phyloP scores from a whole-genome alignment of 179 eudicot species.

The Spinacia oleracea region DNA sequence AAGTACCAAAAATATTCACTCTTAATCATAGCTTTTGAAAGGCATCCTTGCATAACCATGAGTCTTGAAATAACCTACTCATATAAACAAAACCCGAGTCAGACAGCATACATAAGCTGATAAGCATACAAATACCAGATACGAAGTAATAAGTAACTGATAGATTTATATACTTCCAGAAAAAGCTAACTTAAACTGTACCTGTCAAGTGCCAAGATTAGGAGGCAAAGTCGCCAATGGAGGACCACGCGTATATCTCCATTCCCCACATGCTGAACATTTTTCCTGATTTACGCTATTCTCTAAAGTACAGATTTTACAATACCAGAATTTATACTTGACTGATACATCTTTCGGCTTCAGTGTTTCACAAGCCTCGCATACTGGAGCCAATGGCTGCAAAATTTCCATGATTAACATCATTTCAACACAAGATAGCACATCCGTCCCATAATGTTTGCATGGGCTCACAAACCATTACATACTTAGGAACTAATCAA shows the following conservation, averaged over 20 bases:
- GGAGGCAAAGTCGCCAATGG: conserved; percentile 62
- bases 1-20: not conserved
- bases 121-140: not conserved
- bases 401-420: conserved; percentile 16
- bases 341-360: conserved; percentile 57
- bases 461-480: not conserved
- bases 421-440: not conserved
- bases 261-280: conserved; percentile 74
- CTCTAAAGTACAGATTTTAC: conserved; percentile 83
- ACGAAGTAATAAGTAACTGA: not conserved
- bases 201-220: conserved; percentile 66
- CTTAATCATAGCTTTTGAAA: not conserved
- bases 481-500: not conserved
- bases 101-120: not conserved
- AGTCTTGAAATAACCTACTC: not conserved
- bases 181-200: not conserved
- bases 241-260: conserved; percentile 84
- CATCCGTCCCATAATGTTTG: not conserved
- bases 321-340: conserved; percentile 62
- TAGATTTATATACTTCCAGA: not conserved
- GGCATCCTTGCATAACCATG: not conserved
- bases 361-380: conserved; percentile 60
- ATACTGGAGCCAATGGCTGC: conserved; percentile 81
- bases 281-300: conserved; percentile 57
- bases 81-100: not conserved